Evolutionary conservation across 2,329 filamentous ascomycete genomes (phyloP), one percentile per base, ranked within the genome.

Genomic region (Ascochyta pisi): DNA sequence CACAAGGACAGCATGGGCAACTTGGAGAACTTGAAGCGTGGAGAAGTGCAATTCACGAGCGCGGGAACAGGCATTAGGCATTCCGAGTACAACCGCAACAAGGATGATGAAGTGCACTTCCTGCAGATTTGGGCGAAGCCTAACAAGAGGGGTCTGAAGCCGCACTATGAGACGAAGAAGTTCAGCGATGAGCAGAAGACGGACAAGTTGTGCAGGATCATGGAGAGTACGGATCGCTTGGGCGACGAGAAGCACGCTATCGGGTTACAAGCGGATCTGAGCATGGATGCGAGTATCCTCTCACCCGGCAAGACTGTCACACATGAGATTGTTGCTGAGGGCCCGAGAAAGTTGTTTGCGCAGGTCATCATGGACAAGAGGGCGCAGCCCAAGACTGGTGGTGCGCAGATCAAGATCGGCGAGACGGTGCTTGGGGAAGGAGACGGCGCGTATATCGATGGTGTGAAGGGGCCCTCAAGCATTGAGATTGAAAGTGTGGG

Each of bases 21-120:
- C 50, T 70, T 82, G 8, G 80, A 85, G 74, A 91, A 88, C 76
- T 88, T 96, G 81, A 84, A 84, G 68, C 82, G 91, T 34, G 91
- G 91, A 12, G 91, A 96, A 73, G 90, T 96, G 40, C 92, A 96
- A 70, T 96, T 96, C 76, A 96, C 92, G 9, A 92, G 89, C 13
- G 92, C 90, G n/a, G 92, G 92, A 50, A 92, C 86, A 5, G 85
- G 86, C 6, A 88, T 96, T 67, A 85, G 91, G 1, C 91, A 96
- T 75, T 90, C 86, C 7, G 92, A 96, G 77, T 86, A 89, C 77
- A 95, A 94, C 76, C 87, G 95, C 76, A 87, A 91, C 73, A 73
- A 79, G 49, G 77, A 83, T 13, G 85, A 90, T 40, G 86, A 89
- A 23, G 89, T 91, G 12, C 91, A 96, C 72, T 96, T 96, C 71